Conservation (phyloP, 2,329 filamentous ascomycete genomes). For the Chaetomium strumarium region DNA sequence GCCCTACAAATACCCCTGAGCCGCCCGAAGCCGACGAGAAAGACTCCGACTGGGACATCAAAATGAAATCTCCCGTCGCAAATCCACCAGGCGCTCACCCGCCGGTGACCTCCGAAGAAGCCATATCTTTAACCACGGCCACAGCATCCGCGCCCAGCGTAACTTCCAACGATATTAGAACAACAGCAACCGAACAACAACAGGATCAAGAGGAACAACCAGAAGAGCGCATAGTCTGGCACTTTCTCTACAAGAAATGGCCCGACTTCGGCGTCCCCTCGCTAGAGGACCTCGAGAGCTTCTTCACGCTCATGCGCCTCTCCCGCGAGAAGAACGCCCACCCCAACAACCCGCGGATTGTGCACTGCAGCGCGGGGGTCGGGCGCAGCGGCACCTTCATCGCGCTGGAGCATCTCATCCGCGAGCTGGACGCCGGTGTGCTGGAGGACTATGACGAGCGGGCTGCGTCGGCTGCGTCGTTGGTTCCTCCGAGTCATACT, state of each 20-base stretch:
- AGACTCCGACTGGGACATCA: slow-evolving; percentile 17
- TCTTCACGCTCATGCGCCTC: slow-evolving; percentile 64
- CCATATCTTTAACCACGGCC: not conserved
- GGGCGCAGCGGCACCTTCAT: slow-evolving; percentile 95
- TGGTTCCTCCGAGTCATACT: not conserved
- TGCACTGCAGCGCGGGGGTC: slow-evolving; percentile 87
- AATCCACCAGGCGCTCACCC: not conserved
- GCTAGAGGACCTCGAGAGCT: slow-evolving; percentile 58
- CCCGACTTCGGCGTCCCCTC: slow-evolving; percentile 82
- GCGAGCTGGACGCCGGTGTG: slow-evolving; percentile 71
- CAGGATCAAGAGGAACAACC: slow-evolving; percentile 26
- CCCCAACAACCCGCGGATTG: slow-evolving; percentile 66
- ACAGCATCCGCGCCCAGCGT: no score
- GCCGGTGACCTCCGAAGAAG: not conserved
- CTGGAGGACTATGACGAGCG: slow-evolving; percentile 44
- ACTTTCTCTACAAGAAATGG: slow-evolving; percentile 83
- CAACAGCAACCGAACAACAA: not conserved
- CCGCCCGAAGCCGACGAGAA: not conserved
- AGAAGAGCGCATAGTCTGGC: slow-evolving; percentile 65
- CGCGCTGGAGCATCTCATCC: slow-evolving; percentile 83
- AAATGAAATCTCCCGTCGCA: slow-evolving; percentile 18
- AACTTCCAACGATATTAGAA: not conserved
- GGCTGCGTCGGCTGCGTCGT: not conserved
- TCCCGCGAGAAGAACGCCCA: slow-evolving; percentile 54
- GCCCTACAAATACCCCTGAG: not conserved